Conservation (phyloP, 1,284 basidiomycete genomes). For the Lignosus rhinocerotis region DNA sequence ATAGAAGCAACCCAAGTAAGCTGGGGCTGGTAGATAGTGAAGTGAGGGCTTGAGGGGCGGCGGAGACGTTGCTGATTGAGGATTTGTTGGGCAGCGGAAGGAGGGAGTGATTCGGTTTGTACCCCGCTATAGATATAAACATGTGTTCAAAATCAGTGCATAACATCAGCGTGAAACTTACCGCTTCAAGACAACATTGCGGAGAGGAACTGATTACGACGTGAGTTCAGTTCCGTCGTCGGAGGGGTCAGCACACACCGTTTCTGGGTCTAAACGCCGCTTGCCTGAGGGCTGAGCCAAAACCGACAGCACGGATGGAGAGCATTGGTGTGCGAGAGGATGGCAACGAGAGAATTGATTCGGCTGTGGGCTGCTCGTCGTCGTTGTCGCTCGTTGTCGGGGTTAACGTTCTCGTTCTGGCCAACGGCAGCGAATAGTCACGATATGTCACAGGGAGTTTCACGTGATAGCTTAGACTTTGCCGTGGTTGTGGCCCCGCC, state of each 20-base stretch:
- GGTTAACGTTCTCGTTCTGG: background rate
- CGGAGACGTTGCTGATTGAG: slow-evolving; percentile 85
- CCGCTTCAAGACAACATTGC: slow-evolving; percentile 49
- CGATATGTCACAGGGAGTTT: background rate
- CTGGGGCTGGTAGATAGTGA: slow-evolving; percentile 97
- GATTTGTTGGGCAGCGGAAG: slow-evolving; percentile 61
- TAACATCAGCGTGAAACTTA: slow-evolving; percentile 27
- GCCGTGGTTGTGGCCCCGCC: too few relatives aligned
- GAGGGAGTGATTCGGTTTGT: slow-evolving; percentile 65
- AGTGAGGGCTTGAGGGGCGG: slow-evolving; percentile 90
- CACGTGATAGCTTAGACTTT: background rate
- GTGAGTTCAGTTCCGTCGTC: background rate
- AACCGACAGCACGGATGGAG: slow-evolving; percentile 51
- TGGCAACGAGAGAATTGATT: background rate
- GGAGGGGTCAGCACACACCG: slow-evolving; percentile 37
- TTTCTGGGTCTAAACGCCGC: slow-evolving; percentile 48
- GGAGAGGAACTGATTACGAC: slow-evolving; percentile 36
- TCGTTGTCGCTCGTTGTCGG: slow-evolving; percentile 4
- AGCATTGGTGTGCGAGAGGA: slow-evolving; percentile 38
- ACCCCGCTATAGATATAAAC: slow-evolving; percentile 35
- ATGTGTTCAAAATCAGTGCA: background rate
- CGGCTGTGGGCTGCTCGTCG: background rate
- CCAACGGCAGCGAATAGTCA: background rate
- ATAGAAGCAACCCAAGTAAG: slow-evolving; percentile 89
- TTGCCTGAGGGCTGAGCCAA: slow-evolving; percentile 54